A percentile compares a stretch with the other conserved stretches of the same genome.
These are phyloP conservation scores for Fusarium scirpi DNA, from an alignment of 2,329 filamentous ascomycete species.

Conservation along the genomic window DNA sequence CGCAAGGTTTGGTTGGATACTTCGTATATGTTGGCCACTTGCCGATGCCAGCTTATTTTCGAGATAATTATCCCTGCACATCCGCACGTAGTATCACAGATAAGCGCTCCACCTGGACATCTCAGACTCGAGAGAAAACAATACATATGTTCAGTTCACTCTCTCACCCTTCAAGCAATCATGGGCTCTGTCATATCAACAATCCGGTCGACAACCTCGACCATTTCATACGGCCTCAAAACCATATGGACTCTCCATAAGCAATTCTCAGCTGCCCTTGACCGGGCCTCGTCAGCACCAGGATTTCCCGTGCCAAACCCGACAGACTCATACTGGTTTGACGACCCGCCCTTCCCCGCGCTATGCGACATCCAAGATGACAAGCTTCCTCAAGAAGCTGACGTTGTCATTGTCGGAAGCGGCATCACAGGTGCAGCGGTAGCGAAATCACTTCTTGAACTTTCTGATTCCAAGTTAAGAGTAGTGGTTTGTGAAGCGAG, in stretches of 20 bases:
- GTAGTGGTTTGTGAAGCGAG: constrained; percentile 65
- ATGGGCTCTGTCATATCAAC: constrained; percentile 54
- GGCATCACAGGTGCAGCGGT: constrained; percentile 62
- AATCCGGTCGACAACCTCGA: constrained; percentile 39
- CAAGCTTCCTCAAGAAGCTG: constrained; percentile 54
- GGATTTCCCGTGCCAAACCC: constrained; percentile 58
- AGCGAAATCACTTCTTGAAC: constrained; percentile 46
- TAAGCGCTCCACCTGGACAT: not conserved
- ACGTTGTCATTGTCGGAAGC: constrained; percentile 66
- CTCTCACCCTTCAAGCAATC: not conserved
- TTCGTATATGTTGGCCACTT: not conserved
- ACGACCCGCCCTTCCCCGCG: constrained; percentile 57
- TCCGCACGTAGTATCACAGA: not conserved
- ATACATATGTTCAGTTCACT: not conserved
- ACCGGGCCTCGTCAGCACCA: constrained; percentile 50
- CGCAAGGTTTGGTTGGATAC: not conserved
- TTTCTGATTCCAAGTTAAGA: constrained; percentile 27
- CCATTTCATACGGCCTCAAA: constrained; percentile 43
- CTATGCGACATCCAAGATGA: constrained; percentile 51
- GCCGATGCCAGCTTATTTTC: not conserved
- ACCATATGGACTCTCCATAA: constrained; percentile 46
- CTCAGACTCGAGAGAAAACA: too few relatives aligned
- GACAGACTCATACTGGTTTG: constrained; percentile 61
- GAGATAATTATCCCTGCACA: not conserved
- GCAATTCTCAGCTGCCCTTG: constrained; percentile 47